A percentile compares a stretch with the other conserved stretches of the same genome.
phyloP scores from a whole-genome alignment of 345 rosid species.

The Heritiera littoralis region DNA sequence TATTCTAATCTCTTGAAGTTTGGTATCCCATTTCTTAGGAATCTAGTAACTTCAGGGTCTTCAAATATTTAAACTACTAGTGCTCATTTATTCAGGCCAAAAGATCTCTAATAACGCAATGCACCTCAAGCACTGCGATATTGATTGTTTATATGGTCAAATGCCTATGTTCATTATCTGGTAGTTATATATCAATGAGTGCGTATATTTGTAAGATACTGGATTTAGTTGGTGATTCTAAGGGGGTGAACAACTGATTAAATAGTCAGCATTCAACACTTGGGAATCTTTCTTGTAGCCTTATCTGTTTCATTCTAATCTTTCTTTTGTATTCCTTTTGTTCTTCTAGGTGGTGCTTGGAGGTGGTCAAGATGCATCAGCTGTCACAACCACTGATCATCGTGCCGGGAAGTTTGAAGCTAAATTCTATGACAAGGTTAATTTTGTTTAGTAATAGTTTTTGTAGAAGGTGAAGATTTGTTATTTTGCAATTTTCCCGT shows the following conservation, averaged over 20 bases:
- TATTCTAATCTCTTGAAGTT: neutral
- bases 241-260: neutral
- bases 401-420: slow-evolving; percentile 99
- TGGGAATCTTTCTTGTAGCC: neutral
- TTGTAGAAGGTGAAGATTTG: neutral
- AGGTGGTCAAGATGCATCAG: slow-evolving; percentile 97
- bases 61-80: neutral
- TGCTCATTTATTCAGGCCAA: neutral
- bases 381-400: slow-evolving; percentile 96
- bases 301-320: neutral
- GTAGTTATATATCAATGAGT: neutral
- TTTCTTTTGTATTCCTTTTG: neutral
- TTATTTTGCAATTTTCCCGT: neutral
- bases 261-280: neutral
- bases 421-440: slow-evolving; percentile 83
- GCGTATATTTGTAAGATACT: slow-evolving; percentile 11
- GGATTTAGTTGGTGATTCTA: neutral
- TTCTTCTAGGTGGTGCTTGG: slow-evolving; percentile 85
- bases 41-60: neutral
- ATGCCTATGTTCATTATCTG: neutral
- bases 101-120: neutral
- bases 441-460: neutral
- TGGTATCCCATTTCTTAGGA: neutral
- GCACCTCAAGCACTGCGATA: neutral
- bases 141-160: neutral